Conservation (phyloP, 495 filamentous ascomycete species). For the Achaetomiella virescens region DNA sequence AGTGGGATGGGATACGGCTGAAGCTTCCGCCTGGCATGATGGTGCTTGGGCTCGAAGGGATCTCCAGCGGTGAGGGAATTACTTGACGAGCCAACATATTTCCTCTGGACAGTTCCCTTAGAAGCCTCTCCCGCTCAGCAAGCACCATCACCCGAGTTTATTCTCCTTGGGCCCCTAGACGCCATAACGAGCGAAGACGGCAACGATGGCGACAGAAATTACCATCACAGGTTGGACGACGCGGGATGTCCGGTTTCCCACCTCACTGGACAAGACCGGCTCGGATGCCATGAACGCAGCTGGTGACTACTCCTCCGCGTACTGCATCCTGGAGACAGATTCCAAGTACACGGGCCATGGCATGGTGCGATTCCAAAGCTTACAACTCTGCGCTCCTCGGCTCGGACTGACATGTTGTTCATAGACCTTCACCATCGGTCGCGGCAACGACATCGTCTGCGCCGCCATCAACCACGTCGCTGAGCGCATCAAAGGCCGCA, state of each 20-base stretch:
- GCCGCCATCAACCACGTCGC: constrained; percentile 71
- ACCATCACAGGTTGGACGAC: constrained; percentile 77
- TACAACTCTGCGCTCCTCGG: background rate
- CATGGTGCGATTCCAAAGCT: constrained; percentile 55
- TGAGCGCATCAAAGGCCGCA: constrained; percentile 62
- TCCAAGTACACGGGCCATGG: constrained; percentile 69
- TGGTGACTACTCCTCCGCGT: constrained; percentile 87
- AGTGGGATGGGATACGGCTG: background rate
- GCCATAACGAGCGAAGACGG: background rate
- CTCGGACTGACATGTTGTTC: background rate
- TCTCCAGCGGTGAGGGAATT: background rate
- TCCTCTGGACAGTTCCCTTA: background rate
- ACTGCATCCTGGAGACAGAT: constrained; percentile 85
- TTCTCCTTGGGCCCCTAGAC: background rate
- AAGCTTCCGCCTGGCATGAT: background rate
- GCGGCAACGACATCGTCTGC: constrained; percentile 92
- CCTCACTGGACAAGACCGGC: constrained; percentile 88
- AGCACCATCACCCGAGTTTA: background rate
- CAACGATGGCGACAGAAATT: constrained; percentile 51
- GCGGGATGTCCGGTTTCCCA: constrained; percentile 88
- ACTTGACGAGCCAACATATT: background rate
- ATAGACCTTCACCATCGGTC: constrained; percentile 92
- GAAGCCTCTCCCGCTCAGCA: background rate
- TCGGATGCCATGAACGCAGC: constrained; percentile 97
- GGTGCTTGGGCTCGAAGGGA: background rate